These are phyloP conservation scores for Trichoderma reesei DNA, from an alignment of 495 filamentous ascomycete genomes.

Conservation along the genomic window DNA sequence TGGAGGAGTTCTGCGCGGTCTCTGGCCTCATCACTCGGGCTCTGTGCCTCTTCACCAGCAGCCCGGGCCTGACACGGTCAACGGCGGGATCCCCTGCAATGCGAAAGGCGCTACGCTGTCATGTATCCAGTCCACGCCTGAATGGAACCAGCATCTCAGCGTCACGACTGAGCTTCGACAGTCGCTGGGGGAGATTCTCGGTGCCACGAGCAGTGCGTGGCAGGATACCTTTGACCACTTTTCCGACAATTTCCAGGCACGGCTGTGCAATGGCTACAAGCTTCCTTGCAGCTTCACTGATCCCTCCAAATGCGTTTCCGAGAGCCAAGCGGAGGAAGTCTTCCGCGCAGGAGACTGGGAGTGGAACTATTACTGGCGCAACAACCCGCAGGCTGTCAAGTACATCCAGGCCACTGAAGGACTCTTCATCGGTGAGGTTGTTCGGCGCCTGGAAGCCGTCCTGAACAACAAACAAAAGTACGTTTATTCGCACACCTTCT, in stretches of 20 bases:
- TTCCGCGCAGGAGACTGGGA: background rate
- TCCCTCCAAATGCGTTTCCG: background rate
- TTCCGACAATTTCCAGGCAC: background rate
- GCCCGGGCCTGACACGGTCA: background rate
- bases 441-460: background rate
- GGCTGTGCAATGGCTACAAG: background rate
- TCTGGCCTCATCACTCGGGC: background rate
- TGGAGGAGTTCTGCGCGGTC: background rate
- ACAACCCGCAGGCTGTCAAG: background rate
- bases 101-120: background rate
- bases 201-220: background rate
- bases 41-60: background rate
- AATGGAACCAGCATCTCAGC: background rate
- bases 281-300: background rate
- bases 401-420: background rate
- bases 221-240: background rate
- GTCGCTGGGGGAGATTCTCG: background rate
- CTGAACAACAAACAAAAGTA: background rate
- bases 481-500: background rate
- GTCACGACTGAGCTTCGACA: background rate
- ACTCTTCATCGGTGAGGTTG: background rate
- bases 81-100: background rate
- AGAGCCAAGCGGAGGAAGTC: background rate
- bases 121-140: background rate
- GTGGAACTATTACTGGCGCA: constrained; percentile 1